Conservation (phyloP, 768 basidiomycete genomes). For the Panaeolus papilionaceus region DNA sequence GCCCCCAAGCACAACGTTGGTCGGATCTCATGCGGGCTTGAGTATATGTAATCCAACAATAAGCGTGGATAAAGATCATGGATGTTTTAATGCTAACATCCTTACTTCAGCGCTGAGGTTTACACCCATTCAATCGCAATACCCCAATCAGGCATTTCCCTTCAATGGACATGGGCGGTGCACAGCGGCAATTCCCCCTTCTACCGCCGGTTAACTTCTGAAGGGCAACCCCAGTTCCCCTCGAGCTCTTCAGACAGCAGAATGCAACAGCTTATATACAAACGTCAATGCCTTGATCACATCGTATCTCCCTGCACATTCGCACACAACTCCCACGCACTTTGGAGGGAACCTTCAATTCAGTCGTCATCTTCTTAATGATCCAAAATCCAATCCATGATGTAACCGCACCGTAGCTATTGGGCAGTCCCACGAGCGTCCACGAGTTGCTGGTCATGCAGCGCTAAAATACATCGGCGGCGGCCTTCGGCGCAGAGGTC, state of each 20-base stretch:
- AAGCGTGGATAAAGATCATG: background rate
- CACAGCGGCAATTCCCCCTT: constrained; percentile 4
- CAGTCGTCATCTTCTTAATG: background rate
- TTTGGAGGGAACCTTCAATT: background rate
- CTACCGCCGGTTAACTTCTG: background rate
- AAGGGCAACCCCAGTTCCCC: background rate
- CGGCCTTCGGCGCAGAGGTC: constrained; percentile 1
- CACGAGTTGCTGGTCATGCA: constrained; percentile 4
- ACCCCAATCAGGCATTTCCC: constrained; percentile 12
- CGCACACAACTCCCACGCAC: background rate
- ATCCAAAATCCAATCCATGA: background rate
- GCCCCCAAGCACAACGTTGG: background rate
- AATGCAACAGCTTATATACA: background rate
- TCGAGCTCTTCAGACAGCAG: background rate
- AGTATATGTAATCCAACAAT: background rate
- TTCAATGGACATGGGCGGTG: constrained; percentile 5
- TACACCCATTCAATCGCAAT: background rate
- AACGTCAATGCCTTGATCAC: background rate
- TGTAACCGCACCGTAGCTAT: background rate
- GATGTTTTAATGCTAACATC: background rate
- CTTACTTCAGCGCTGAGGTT: background rate
- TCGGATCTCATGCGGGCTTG: background rate
- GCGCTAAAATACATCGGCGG: constrained; percentile 7
- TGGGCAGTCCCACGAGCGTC: background rate
- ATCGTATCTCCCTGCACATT: background rate